Evolutionary conservation across 2,329 filamentous ascomycete species (phyloP).

Genomic region (Colletotrichum spinosum): DNA sequence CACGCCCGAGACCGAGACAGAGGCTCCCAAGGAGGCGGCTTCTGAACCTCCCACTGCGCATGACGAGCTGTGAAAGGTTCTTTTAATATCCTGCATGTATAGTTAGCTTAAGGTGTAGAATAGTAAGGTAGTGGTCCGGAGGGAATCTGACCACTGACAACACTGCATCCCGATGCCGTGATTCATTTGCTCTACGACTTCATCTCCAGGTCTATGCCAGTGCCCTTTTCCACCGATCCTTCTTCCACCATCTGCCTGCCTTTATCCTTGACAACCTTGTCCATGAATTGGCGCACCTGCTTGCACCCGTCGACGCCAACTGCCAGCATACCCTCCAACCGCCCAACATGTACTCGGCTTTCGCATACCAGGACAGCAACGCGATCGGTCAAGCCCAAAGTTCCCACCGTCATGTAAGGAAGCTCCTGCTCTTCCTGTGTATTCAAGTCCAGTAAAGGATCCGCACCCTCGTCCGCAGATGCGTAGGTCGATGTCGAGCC

Average conservation of each 20-base stretch:
- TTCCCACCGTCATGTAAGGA: constrained; percentile 88
- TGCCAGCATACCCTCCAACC: constrained; percentile 91
- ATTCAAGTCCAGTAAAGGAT: constrained; percentile 85
- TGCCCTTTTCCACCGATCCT: constrained; percentile 61
- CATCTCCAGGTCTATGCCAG: constrained; percentile 63
- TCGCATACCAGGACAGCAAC: constrained; percentile 88
- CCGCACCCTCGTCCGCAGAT: constrained; percentile 74
- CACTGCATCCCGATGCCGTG: constrained; percentile 1
- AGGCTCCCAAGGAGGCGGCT: constrained; percentile 51
- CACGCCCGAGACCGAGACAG: constrained; percentile 39
- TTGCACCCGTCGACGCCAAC: constrained; percentile 93
- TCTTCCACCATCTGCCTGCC: constrained; percentile 73
- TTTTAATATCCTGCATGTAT: constrained; percentile 13
- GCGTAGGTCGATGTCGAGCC: constrained; percentile 79
- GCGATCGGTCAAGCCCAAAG: constrained; percentile 78
- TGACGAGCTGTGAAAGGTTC: constrained; percentile 59
- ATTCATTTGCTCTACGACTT: constrained; percentile 47
- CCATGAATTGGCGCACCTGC: constrained; percentile 83
- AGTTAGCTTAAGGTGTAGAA: constrained; percentile 26
- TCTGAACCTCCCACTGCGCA: constrained; percentile 49
- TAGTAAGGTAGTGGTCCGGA: constrained; percentile 25
- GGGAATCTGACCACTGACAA: constrained; percentile 27
- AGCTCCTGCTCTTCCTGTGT: constrained; percentile 86
- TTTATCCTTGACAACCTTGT: constrained; percentile 80
- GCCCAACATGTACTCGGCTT: constrained; percentile 83